Conservation (phyloP, 2,329 filamentous ascomycete species). For the Pseudocercospora crystallina region DNA sequence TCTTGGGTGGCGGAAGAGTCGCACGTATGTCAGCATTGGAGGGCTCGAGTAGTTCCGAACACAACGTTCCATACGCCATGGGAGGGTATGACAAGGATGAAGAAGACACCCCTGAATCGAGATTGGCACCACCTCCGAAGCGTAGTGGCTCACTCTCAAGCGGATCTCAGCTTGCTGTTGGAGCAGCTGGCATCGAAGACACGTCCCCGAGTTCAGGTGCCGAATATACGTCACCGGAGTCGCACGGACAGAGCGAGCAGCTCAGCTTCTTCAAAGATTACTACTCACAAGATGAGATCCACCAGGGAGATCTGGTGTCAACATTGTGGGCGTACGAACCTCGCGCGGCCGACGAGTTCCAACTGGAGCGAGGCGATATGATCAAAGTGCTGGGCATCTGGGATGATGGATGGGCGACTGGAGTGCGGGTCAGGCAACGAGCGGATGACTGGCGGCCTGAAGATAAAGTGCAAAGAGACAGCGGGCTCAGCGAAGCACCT, state of each 20-base stretch:
- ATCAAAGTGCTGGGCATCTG: conserved; percentile 97
- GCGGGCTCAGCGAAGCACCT: conserved; percentile 81
- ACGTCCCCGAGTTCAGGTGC: conserved; percentile 74
- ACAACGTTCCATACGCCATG: conserved; percentile 34
- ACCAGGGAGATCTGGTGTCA: conserved; percentile 83
- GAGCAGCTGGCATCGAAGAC: conserved; percentile 54
- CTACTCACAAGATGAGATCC: conserved; percentile 95
- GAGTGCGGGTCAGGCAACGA: conserved; percentile 75
- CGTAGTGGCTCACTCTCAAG: conserved; percentile 89
- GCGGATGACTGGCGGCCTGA: conserved; percentile 83
- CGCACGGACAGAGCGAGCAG: conserved; percentile 92
- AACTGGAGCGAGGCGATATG: conserved; percentile 94
- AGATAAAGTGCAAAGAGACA: conserved; percentile 75
- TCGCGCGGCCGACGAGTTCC: conserved; percentile 87
- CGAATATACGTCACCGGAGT: conserved; percentile 81
- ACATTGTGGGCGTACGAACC: conserved; percentile 97
- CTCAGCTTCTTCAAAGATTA: conserved; percentile 97
- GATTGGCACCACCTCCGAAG: conserved; percentile 60
- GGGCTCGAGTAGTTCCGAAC: conserved; percentile 61
- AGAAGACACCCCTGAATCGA: conserved; percentile 58
- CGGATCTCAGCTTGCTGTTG: conserved; percentile 61
- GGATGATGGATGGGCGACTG: conserved; percentile 99
- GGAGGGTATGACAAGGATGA: conserved; percentile 59
- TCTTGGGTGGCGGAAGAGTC: conserved; percentile 83
- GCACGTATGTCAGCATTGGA: conserved; percentile 95